Evolutionary conservation across 1,284 basidiomycete species (phyloP).

Genomic region (Moesziomyces parantarcticus): DNA sequence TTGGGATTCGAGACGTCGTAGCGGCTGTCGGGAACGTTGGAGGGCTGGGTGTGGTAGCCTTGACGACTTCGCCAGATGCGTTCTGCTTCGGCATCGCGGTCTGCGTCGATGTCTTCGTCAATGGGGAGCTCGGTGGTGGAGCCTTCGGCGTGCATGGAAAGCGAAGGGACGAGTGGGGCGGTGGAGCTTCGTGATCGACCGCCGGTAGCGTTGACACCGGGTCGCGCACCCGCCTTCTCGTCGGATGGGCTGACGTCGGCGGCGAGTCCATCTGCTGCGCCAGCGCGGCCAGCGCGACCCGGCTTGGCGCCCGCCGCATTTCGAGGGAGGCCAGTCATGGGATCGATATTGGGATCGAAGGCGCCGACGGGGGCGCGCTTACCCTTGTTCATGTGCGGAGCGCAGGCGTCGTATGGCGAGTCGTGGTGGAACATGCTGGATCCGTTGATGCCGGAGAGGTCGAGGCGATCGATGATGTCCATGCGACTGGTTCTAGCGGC

Average conservation of each 20-base stretch:
- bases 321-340: constrained; percentile 57
- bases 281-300: constrained; percentile 1
- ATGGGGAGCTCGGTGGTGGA: constrained; percentile 32
- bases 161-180: constrained; percentile 38
- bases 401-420: constrained; percentile 66
- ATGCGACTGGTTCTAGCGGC: constrained; percentile 48
- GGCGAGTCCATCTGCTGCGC: neutral
- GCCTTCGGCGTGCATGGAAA: constrained; percentile 38
- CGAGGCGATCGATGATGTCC: constrained; percentile 66
- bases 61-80: constrained; percentile 42
- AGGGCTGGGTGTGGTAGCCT: constrained; percentile 49
- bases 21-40: constrained; percentile 44
- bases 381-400: constrained; percentile 60
- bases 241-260: constrained; percentile 21
- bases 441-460: constrained; percentile 61
- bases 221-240: constrained; percentile 28
- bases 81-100: constrained; percentile 44
- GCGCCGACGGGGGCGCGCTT: constrained; percentile 61
- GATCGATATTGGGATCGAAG: constrained; percentile 63
- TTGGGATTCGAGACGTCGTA: constrained; percentile 56
- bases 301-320: constrained; percentile 20
- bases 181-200: constrained; percentile 33
- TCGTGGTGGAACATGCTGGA: constrained; percentile 66
- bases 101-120: constrained; percentile 42
- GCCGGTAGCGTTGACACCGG: constrained; percentile 25